Evolutionary conservation across 495 filamentous ascomycete genomes (phyloP).

Genomic region (Neurospora africana): DNA sequence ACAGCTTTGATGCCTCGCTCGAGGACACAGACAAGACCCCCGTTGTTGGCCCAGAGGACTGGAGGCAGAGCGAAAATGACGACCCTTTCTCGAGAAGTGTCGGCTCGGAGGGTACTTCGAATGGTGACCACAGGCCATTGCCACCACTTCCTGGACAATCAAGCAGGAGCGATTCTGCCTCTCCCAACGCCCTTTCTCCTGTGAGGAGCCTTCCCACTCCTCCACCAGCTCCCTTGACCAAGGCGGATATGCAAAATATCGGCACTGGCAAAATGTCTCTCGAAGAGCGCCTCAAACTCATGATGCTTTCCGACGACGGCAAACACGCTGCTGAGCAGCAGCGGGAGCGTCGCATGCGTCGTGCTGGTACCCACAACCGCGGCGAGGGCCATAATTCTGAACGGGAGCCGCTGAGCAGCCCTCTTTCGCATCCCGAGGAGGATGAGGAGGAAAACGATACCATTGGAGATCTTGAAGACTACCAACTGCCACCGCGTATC

Average conservation of each 20-base stretch:
- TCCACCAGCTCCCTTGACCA: conserved; percentile 53
- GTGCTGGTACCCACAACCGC: conserved; percentile 38
- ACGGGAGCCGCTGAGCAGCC: conserved; percentile 27
- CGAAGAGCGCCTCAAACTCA: conserved; percentile 69
- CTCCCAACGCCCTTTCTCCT: conserved; percentile 40
- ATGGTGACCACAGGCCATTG: conserved; percentile 61
- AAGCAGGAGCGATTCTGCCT: conserved; percentile 26
- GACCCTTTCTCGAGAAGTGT: conserved; percentile 66
- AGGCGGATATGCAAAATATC: conserved; percentile 61
- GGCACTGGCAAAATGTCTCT: conserved; percentile 61
- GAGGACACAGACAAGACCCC: conserved; percentile 96
- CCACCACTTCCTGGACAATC: conserved; percentile 55
- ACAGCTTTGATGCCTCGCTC: conserved; percentile 86
- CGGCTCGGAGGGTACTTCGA: conserved; percentile 52
- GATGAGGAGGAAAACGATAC: conserved; percentile 37
- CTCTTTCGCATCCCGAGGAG: conserved; percentile 22
- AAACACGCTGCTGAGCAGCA: conserved; percentile 45
- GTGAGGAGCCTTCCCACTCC: conserved; percentile 57
- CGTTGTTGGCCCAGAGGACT: conserved; percentile 91
- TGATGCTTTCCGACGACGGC: conserved; percentile 62
- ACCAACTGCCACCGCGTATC: conserved; percentile 63
- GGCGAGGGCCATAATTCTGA: conserved; percentile 39
- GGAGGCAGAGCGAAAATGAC: conserved; percentile 66
- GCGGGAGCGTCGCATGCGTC: conserved; percentile 50
- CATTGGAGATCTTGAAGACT: conserved; percentile 46